Percentiles rank a stretch among this genome's conserved stretches.
Conservation (phyloP, 441 rosid species). For the Pelargonium myrrhifolium region DNA sequence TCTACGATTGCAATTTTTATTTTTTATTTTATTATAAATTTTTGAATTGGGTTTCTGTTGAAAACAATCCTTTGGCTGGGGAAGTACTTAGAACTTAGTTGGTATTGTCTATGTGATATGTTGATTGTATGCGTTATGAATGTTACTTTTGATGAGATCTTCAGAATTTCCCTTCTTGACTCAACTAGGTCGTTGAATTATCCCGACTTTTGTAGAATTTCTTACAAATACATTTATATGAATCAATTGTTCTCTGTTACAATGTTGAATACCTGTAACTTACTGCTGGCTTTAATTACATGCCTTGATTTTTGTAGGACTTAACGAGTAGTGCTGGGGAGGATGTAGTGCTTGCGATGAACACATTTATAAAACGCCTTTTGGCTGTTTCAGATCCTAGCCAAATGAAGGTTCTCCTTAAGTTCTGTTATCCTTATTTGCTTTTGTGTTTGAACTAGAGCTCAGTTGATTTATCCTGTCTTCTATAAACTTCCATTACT, state of each 20-base stretch:
- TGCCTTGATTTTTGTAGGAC: conserved; percentile 41
- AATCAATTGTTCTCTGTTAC: neutral
- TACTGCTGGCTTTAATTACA: conserved; percentile 6
- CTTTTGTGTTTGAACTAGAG: conserved; percentile 2
- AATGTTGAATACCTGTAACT: neutral
- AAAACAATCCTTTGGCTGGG: neutral
- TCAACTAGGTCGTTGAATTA: neutral
- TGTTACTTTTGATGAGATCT: neutral
- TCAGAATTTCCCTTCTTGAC: neutral
- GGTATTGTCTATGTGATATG: neutral
- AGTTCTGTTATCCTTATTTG: neutral
- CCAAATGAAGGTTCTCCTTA: conserved; percentile 70
- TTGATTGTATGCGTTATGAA: neutral
- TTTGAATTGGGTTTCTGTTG: no score
- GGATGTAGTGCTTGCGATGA: conserved; percentile 91
- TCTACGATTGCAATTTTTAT: no score
- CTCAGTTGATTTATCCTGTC: neutral
- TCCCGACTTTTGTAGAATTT: neutral
- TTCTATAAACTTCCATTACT: no score
- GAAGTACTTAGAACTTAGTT: neutral
- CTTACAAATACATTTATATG: neutral
- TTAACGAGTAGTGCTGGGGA: conserved; percentile 90
- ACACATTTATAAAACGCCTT: conserved; percentile 86
- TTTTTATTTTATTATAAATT: no score
- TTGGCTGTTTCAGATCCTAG: conserved; percentile 71